Conservation (phyloP, 805 yeast species). For the Saccharomyces eubayanus region DNA sequence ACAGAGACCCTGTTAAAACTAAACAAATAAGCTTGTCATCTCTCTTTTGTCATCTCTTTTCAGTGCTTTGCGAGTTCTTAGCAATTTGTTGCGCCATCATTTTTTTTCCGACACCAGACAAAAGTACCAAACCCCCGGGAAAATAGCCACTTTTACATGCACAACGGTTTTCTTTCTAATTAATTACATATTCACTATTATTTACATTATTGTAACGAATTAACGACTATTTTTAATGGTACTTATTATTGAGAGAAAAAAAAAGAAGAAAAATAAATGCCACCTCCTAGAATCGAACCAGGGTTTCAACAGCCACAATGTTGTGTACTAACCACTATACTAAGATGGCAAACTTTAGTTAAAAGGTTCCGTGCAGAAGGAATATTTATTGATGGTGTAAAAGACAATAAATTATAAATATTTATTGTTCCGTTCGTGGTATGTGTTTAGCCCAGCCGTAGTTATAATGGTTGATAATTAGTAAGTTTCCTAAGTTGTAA, state of each 20-base stretch:
- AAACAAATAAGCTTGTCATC: conserved; percentile 12
- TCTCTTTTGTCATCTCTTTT: background rate
- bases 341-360: background rate
- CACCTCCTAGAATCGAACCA: background rate
- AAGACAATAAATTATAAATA: too few relatives aligned
- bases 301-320: background rate
- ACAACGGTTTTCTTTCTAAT: background rate
- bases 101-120: background rate
- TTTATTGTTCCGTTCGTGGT: too few relatives aligned
- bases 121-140: background rate
- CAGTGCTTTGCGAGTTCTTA: background rate
- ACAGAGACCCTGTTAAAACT: conserved; percentile 27
- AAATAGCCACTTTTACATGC: background rate
- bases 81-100: background rate
- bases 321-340: background rate
- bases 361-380: too few relatives aligned
- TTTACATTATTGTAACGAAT: background rate
- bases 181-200: background rate
- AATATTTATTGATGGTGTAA: too few relatives aligned
- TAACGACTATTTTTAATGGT: background rate
- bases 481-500: too few relatives aligned
- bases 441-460: too few relatives aligned
- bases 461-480: too few relatives aligned
- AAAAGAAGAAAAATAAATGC: background rate
- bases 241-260: background rate